A percentile compares a stretch with the other conserved stretches of the same genome.
These are phyloP conservation scores for Phlegmacium glaucopus DNA, from an alignment of 768 basidiomycete genomes.

Conservation along the genomic window DNA sequence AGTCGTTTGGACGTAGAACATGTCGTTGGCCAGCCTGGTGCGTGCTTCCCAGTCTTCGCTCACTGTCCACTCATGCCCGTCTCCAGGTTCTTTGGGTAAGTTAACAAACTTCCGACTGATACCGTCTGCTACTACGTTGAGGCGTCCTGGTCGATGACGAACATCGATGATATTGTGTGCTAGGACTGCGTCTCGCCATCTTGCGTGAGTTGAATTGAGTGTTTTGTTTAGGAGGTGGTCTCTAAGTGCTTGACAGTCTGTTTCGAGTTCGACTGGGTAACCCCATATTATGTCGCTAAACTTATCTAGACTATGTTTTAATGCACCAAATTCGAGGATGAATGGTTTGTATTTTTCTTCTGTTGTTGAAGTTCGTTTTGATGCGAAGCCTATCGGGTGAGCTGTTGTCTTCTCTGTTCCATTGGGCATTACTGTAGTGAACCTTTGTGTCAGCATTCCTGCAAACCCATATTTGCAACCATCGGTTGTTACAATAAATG, in stretches of 20 bases:
- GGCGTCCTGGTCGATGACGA: constrained; percentile 10
- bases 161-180: constrained; percentile 23
- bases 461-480: constrained; percentile 30
- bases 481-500: constrained; percentile 32
- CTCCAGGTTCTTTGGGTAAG: constrained; percentile 7
- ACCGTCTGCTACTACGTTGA: constrained; percentile 24
- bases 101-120: constrained; percentile 24
- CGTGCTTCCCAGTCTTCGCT: constrained; percentile 21
- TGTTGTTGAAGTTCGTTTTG: constrained; percentile 27
- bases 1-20: constrained; percentile 4
- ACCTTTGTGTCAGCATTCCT: constrained; percentile 24
- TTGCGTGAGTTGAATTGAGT: constrained; percentile 26
- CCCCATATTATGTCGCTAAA: constrained; percentile 27
- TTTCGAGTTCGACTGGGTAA: constrained; percentile 30
- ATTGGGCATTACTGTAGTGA: constrained; percentile 10
- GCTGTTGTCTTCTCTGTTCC: constrained; percentile 11
- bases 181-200: constrained; percentile 32
- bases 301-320: constrained; percentile 31
- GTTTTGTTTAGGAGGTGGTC: constrained; percentile 22
- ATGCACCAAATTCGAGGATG: constrained; percentile 31
- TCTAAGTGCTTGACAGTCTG: constrained; percentile 32
- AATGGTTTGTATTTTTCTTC: constrained; percentile 33
- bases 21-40: constrained; percentile 16
- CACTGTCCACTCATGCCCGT: constrained; percentile 31
- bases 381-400: constrained; percentile 30